phyloP scores from a whole-genome alignment of 1,284 basidiomycete genomes.

The Schizophyllum commune region DNA sequence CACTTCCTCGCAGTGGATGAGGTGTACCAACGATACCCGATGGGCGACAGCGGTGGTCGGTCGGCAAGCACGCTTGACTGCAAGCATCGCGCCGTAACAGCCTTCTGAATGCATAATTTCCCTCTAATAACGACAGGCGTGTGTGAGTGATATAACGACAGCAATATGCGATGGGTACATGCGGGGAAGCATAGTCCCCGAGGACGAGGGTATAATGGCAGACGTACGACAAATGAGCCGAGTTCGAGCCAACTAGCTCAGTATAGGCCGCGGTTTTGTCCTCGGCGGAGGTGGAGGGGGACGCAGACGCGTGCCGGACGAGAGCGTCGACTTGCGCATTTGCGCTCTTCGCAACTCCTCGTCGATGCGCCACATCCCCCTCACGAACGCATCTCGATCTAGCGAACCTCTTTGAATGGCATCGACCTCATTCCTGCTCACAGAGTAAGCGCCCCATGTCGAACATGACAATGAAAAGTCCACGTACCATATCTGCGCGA shows the following conservation, averaged over 20 bases:
- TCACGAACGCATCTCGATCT: constrained; percentile 57
- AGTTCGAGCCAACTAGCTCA: neutral
- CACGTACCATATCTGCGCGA: constrained; percentile 59
- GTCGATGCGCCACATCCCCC: constrained; percentile 80
- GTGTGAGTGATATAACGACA: no score
- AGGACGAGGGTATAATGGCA: no score
- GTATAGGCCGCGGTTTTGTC: neutral
- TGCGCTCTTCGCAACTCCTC: constrained; percentile 53
- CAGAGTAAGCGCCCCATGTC: neutral
- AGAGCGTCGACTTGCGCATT: neutral
- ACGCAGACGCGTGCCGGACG: neutral
- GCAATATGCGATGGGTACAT: no score
- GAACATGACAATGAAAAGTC: neutral
- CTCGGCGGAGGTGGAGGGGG: neutral
- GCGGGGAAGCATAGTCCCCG: no score
- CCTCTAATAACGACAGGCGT: no score
- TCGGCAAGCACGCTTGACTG: no score
- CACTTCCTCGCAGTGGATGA: no score
- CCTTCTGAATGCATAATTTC: no score
- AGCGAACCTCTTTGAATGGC: constrained; percentile 44
- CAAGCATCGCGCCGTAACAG: no score
- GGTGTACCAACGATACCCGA: no score
- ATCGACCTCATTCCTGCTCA: constrained; percentile 61
- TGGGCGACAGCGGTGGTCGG: no score
- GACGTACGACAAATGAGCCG: neutral